A percentile compares a stretch with the other conserved stretches of the same genome.
phyloP scores from a whole-genome alignment of 345 rosid genomes.

The Lagerstroemia speciosa region DNA sequence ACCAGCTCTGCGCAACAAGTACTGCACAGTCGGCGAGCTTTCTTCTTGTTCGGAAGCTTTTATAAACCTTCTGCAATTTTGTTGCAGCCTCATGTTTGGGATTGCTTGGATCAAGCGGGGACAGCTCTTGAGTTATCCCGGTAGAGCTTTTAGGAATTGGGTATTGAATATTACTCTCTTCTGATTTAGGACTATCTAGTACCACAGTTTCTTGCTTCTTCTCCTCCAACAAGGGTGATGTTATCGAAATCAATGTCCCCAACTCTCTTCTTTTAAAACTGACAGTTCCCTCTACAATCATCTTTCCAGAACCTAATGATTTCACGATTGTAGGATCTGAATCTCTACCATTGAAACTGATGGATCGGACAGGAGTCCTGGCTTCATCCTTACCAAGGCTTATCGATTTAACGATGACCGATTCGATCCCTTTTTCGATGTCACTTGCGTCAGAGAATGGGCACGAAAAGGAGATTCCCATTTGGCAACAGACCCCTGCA shows the following conservation, averaged over 20 bases:
- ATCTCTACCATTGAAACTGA: constrained; percentile 47
- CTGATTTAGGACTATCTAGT: constrained; percentile 6
- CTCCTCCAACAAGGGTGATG: constrained; percentile 18
- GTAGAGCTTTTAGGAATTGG: constrained; percentile 1
- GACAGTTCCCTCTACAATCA: constrained; percentile 60
- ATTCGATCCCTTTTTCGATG: constrained; percentile 54
- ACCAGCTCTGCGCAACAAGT: constrained; percentile 90
- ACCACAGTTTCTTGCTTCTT: constrained; percentile 7
- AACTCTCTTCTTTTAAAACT: constrained; percentile 59
- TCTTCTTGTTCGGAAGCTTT: constrained; percentile 89
- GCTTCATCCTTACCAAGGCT: constrained; percentile 60
- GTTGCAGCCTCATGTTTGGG: constrained; percentile 82
- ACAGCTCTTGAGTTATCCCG: constrained; percentile 13
- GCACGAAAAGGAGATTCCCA: constrained; percentile 62
- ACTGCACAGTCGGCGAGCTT: constrained; percentile 95
- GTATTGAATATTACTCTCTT: constrained; percentile 8
- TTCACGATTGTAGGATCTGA: constrained; percentile 52
- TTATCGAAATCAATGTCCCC: constrained; percentile 41
- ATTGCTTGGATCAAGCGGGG: constrained; percentile 34
- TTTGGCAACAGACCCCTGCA: constrained; percentile 13
- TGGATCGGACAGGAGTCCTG: constrained; percentile 53
- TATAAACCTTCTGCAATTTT: constrained; percentile 82
- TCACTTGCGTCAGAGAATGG: constrained; percentile 51
- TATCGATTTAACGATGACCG: constrained; percentile 62
- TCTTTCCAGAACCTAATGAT: constrained; percentile 66